These are phyloP conservation scores for Sugiyamaella marilandica DNA, from an alignment of 805 yeast genomes.

Conservation along the genomic window DNA sequence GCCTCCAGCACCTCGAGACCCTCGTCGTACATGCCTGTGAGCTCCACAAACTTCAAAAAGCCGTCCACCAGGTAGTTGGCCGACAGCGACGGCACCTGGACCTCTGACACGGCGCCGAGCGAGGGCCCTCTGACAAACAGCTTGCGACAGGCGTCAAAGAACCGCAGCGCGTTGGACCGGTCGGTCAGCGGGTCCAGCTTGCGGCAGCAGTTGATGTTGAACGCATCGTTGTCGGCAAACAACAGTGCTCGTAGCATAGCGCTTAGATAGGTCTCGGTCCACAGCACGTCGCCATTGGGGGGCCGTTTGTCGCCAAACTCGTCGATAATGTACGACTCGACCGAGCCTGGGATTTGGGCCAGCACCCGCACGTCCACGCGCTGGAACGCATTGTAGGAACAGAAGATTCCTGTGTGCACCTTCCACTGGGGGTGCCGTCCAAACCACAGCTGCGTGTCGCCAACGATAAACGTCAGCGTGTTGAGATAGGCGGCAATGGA, in stretches of 20 bases:
- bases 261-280: slow-evolving; percentile 54
- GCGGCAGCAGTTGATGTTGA: slow-evolving; percentile 76
- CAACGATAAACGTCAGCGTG: slow-evolving; percentile 40
- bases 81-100: slow-evolving; percentile 60
- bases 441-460: slow-evolving; percentile 67
- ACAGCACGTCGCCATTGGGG: slow-evolving; percentile 29
- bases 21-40: slow-evolving; percentile 59
- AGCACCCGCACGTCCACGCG: slow-evolving; percentile 69
- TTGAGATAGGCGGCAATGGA: slow-evolving; percentile 54
- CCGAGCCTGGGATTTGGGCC: slow-evolving; percentile 49
- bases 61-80: slow-evolving; percentile 74
- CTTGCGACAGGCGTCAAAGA: slow-evolving; percentile 59
- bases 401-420: slow-evolving; percentile 39
- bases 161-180: slow-evolving; percentile 45
- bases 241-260: slow-evolving; percentile 72
- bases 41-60: slow-evolving; percentile 54
- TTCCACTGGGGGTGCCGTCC: slow-evolving; percentile 49
- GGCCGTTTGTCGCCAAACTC: slow-evolving; percentile 36
- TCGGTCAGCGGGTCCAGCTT: slow-evolving; percentile 68
- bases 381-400: slow-evolving; percentile 67
- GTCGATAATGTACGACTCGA: slow-evolving; percentile 37
- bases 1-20: slow-evolving; percentile 57
- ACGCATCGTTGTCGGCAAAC: slow-evolving; percentile 75
- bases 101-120: slow-evolving; percentile 62
- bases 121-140: slow-evolving; percentile 63